Evolutionary conservation across 139 green algal genomes (phyloP).

Genomic region (Chlorella vulgaris): DNA sequence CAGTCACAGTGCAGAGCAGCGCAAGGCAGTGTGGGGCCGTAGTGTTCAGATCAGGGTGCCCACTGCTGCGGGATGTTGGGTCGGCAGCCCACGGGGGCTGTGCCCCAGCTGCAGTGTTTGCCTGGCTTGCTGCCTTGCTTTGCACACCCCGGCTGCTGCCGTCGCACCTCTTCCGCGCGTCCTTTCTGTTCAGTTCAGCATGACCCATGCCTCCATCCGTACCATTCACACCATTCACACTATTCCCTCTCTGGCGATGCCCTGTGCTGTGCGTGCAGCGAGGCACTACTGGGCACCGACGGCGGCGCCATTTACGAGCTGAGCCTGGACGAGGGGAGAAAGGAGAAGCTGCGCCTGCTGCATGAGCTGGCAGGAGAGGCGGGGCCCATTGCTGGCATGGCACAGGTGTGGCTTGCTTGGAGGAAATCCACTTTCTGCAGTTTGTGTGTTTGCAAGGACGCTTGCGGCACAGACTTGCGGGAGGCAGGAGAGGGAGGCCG

Average conservation of each 20-base stretch:
- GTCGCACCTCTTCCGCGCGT: too few relatives aligned
- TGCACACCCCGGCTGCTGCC: too few relatives aligned
- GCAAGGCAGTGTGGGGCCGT: too few relatives aligned
- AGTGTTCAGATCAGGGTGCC: too few relatives aligned
- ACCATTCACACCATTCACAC: background rate
- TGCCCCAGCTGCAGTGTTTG: too few relatives aligned
- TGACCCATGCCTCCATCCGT: background rate
- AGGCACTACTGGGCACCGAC: slow-evolving; percentile 73
- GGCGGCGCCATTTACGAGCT: slow-evolving; percentile 58
- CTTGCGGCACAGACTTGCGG: too few relatives aligned
- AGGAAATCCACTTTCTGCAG: background rate
- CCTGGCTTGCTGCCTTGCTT: too few relatives aligned
- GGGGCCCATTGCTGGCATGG: slow-evolving; percentile 42
- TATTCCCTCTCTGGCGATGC: background rate
- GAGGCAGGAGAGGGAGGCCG: too few relatives aligned
- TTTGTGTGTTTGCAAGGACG: too few relatives aligned
- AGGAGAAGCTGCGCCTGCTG: slow-evolving; percentile 44
- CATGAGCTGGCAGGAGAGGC: slow-evolving; percentile 26
- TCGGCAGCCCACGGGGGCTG: too few relatives aligned
- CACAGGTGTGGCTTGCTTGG: slow-evolving; percentile 3
- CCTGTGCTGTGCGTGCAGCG: slow-evolving; percentile 47
- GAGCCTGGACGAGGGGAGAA: slow-evolving; percentile 58
- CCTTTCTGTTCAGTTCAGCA: background rate
- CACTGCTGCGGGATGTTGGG: too few relatives aligned
- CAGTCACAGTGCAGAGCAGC: background rate